phyloP scores from a whole-genome alignment of 2,329 filamentous ascomycete species.

The Emydomyces testavorans region DNA sequence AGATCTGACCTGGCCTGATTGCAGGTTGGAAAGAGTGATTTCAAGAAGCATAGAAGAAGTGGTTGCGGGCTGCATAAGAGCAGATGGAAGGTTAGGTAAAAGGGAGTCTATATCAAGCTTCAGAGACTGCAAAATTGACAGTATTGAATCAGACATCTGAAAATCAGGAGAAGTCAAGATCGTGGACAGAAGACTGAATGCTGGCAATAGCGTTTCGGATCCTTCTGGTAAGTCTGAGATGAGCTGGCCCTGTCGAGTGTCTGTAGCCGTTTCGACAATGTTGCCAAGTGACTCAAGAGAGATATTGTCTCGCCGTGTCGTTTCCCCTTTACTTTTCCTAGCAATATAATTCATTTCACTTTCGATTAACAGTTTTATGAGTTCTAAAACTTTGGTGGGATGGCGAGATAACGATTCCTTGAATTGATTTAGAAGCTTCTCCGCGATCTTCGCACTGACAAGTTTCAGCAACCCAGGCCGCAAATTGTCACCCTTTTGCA shows the following conservation, averaged over 20 bases:
- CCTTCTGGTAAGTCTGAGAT: conserved; percentile 19
- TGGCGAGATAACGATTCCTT: conserved; percentile 34
- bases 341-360: conserved; percentile 22
- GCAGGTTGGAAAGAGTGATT: conserved; percentile 25
- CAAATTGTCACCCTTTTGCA: conserved; percentile 17
- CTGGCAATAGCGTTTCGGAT: conserved; percentile 30
- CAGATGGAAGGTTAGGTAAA: conserved; percentile 24
- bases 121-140: conserved; percentile 24
- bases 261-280: conserved; percentile 22
- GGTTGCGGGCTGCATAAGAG: conserved; percentile 29
- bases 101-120: conserved; percentile 30
- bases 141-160: conserved; percentile 23
- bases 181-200: conserved; percentile 35
- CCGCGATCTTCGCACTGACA: conserved; percentile 32
- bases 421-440: conserved; percentile 33
- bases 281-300: conserved; percentile 27
- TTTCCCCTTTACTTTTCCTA: background rate
- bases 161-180: conserved; percentile 35
- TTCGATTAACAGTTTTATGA: conserved; percentile 33
- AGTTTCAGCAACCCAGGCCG: conserved; percentile 28
- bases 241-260: conserved; percentile 4
- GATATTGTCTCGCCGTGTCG: background rate
- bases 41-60: conserved; percentile 35
- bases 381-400: conserved; percentile 31
- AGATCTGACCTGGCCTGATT: conserved; percentile 19